A percentile compares a stretch with the other conserved stretches of the same genome.
Conservation (phyloP, 202 grass and related monocot genomes). For the Schoenoplectus triqueter region DNA sequence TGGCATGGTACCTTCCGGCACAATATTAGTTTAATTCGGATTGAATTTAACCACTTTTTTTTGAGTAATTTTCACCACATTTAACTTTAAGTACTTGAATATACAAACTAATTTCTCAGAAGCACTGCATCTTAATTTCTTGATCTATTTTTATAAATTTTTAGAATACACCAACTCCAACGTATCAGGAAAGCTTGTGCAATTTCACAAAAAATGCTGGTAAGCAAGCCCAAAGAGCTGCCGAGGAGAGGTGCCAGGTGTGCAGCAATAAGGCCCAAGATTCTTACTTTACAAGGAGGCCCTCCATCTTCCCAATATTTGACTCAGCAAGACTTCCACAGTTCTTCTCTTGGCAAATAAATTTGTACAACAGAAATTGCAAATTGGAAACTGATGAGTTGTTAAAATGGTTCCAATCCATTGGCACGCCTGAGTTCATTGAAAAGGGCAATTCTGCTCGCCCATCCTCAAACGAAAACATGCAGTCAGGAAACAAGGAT, state of each 20-base stretch:
- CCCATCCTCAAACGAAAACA: neutral
- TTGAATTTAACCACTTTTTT: neutral
- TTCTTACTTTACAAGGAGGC: neutral
- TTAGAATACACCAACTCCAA: conserved; percentile 46
- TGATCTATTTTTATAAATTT: conserved; percentile 32
- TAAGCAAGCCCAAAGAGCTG: conserved; percentile 57
- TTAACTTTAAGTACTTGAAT: conserved; percentile 6
- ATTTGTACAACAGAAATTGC: conserved; percentile 35
- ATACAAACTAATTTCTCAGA: neutral
- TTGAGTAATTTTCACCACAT: neutral
- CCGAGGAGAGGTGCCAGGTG: conserved; percentile 51
- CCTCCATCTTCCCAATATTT: conserved; percentile 19
- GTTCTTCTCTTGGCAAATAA: neutral
- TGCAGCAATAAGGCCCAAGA: conserved; percentile 41
- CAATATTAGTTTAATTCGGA: neutral
- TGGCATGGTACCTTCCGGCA: neutral
- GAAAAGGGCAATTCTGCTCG: conserved; percentile 44
- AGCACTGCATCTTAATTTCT: neutral
- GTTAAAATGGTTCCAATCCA: conserved; percentile 53
- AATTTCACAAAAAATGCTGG: conserved; percentile 59
- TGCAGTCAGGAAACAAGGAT: neutral
- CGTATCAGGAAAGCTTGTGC: conserved; percentile 61
- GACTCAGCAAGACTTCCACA: conserved; percentile 13
- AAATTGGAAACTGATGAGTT: conserved; percentile 74
- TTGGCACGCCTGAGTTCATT: conserved; percentile 60